These are phyloP conservation scores for Medicago ruthenica DNA, from an alignment of 306 rosid genomes.

Conservation along the genomic window DNA sequence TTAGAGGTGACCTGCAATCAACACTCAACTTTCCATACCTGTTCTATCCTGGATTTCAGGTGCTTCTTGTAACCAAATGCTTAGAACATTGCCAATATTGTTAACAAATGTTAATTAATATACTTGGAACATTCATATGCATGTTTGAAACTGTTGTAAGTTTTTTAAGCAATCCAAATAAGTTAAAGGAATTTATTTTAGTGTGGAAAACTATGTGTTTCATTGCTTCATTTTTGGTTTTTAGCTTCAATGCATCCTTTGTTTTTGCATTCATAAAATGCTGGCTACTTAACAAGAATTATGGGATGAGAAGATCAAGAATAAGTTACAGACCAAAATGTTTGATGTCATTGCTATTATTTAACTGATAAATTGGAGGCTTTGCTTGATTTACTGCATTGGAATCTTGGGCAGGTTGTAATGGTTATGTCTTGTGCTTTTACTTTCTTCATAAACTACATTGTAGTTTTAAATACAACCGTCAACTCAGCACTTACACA, in stretches of 20 bases:
- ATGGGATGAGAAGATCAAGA: no score
- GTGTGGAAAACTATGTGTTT: no score
- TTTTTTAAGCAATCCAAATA: no score
- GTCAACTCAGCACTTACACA: constrained; percentile 88
- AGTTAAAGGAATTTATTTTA: no score
- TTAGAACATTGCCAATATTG: background rate
- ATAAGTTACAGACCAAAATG: no score
- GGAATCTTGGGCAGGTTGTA: constrained; percentile 64
- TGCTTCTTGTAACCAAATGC: constrained; percentile 40
- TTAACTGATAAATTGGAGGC: background rate
- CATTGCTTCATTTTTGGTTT: no score
- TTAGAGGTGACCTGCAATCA: constrained; percentile 62
- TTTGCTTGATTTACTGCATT: constrained; percentile 38
- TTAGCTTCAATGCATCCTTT: no score
- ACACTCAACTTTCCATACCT: constrained; percentile 64
- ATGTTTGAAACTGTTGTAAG: no score
- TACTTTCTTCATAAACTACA: constrained; percentile 79
- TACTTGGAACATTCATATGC: no score
- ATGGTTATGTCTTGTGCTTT: constrained; percentile 74
- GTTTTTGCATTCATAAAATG: no score
- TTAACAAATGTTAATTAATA: background rate
- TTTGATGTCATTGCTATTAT: no score
- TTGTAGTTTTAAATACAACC: constrained; percentile 75
- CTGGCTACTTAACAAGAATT: no score
- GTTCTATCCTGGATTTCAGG: constrained; percentile 74